Evolutionary conservation across 805 yeast genomes (phyloP).

Genomic region (Hanseniaspora meyeri): DNA sequence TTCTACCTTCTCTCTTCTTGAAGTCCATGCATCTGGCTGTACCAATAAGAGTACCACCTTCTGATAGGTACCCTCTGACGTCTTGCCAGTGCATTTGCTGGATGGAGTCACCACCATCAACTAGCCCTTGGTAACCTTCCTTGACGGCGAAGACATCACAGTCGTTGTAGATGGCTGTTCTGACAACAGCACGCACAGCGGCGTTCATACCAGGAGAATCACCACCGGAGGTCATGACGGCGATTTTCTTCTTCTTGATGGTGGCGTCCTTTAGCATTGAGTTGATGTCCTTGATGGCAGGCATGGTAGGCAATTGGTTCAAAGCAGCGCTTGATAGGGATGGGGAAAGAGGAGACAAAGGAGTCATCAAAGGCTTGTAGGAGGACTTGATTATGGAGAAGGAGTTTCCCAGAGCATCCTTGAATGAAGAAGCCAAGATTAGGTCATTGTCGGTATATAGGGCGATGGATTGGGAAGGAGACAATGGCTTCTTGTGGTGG

Average conservation of each 20-base stretch:
- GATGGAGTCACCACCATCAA: slow-evolving; percentile 69
- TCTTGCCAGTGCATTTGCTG: slow-evolving; percentile 82
- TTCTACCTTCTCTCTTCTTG: slow-evolving; percentile 73
- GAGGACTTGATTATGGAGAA: background rate
- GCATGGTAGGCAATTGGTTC: background rate
- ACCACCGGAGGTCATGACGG: slow-evolving; percentile 97
- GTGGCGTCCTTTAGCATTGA: background rate
- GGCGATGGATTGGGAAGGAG: background rate
- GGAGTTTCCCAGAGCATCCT: slow-evolving; percentile 5
- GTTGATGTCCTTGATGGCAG: background rate
- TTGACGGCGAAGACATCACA: slow-evolving; percentile 85
- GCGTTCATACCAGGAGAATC: slow-evolving; percentile 99
- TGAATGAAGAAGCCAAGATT: background rate
- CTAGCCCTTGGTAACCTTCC: slow-evolving; percentile 93
- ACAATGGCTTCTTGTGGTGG: background rate
- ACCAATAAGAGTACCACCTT: slow-evolving; percentile 93
- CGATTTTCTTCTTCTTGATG: slow-evolving; percentile 44
- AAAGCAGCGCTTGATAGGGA: background rate
- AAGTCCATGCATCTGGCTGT: slow-evolving; percentile 88
- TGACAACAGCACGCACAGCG: slow-evolving; percentile 85
- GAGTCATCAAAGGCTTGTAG: background rate
- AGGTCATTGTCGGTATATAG: slow-evolving; percentile 2
- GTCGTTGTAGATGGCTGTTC: slow-evolving; percentile 75
- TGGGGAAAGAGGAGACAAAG: background rate
- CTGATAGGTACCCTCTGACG: slow-evolving; percentile 82